These are phyloP conservation scores for Xerocomus spinulosus DNA, from an alignment of 768 basidiomycete genomes.

Conservation along the genomic window DNA sequence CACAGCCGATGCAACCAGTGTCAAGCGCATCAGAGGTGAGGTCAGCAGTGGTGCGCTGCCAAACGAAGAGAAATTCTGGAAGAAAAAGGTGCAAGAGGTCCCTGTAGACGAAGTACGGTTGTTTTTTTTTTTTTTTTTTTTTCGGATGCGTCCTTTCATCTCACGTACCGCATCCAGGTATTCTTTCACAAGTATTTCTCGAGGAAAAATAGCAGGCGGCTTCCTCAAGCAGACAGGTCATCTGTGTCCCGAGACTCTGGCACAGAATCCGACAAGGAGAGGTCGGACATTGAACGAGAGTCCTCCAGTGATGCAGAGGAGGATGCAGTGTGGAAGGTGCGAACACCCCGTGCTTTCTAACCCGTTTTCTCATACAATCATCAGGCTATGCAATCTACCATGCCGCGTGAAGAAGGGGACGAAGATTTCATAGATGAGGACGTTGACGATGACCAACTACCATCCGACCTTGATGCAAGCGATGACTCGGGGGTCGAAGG, in stretches of 20 bases:
- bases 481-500: conserved; percentile 33
- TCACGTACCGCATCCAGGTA: conserved; percentile 40
- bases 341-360: not conserved
- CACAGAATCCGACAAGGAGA: conserved; percentile 16
- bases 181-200: conserved; percentile 93
- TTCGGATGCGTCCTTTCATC: no score
- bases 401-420: conserved; percentile 59
- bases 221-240: conserved; percentile 36
- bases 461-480: conserved; percentile 25
- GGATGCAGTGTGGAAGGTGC: conserved; percentile 86
- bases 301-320: conserved; percentile 52
- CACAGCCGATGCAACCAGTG: conserved; percentile 54
- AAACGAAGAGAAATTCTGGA: conserved; percentile 76
- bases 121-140: not conserved
- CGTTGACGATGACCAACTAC: conserved; percentile 27
- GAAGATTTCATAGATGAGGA: conserved; percentile 40
- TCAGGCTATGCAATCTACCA: conserved; percentile 85
- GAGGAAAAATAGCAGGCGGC: conserved; percentile 56
- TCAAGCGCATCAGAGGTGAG: conserved; percentile 68
- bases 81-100: conserved; percentile 61
- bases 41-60: conserved; percentile 46
- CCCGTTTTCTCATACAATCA: not conserved
- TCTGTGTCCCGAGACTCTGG: conserved; percentile 25
- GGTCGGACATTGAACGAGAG: conserved; percentile 25
- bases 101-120: conserved; percentile 77